Base-by-base conservation (phyloP, 305 asterid species). In the Andrographis paniculata region DNA sequence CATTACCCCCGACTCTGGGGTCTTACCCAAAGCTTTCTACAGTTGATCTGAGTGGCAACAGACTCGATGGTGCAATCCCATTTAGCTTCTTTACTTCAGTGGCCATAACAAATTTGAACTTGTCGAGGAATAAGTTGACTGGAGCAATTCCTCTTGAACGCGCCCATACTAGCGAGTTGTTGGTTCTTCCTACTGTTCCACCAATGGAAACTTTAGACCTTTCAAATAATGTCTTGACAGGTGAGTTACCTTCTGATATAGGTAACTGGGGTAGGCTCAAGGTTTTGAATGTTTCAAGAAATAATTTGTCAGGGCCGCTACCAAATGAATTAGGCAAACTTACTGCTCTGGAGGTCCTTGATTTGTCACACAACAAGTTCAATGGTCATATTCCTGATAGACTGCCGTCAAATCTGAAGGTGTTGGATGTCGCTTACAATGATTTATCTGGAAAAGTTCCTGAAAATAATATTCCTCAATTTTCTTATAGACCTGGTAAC, bases 121-220 rank as follows among this genome's bases (percentile, higher is more conserved):
- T 89, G 66, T 85, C 95, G 5, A 69, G 86, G 56, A 89, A 89
- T 68, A 76, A 58, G 51, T 72, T 89, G 69, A 66, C 72, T 19
- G 98, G 95, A 52, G 43, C 70, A 42, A 74, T 89, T 66, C 95
- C 95, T 62, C 74, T 85, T 48, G 75, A 61, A 57, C 77, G 78
- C 53, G 54, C 93, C 18, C 79, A 61, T 56, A 39, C 84, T 13
- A 67, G 66, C 23, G 94, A 77, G 62, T 63, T 89, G 50, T 63
- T 89, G 69, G 72, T 74, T 60, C 73, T 75, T 22, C 77, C 86
- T 40, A 61, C 95, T 48, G 65, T 66, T 61, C 91, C 79, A 30
- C 82, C 67, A 10, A 55, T 85, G 72, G 88, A 89, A 65, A 78
- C 72, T 55, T 73, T 89, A 28, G 98, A 89, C 76, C 81, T 89